phyloP scores from a whole-genome alignment of 257 asterid species.

The Solanum rostratum region DNA sequence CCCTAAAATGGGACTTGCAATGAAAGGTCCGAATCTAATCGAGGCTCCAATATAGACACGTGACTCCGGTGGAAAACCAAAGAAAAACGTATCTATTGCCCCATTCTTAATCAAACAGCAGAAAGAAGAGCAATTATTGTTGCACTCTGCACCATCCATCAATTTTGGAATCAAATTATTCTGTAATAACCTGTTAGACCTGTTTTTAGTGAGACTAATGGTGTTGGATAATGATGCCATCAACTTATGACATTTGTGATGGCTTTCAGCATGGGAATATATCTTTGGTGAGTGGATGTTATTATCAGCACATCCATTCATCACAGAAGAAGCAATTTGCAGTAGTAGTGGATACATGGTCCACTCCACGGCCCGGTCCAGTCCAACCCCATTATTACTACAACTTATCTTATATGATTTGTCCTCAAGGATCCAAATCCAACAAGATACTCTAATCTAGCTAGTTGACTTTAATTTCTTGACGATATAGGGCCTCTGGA shows the following conservation, averaged over 20 bases:
- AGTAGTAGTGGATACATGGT: constrained; percentile 3
- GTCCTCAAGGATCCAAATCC: not conserved
- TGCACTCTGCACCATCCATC: constrained; percentile 6
- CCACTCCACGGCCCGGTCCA: not conserved
- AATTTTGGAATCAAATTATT: constrained; percentile 13
- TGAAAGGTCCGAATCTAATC: too few species aligned
- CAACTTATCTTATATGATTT: not conserved
- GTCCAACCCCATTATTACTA: not conserved
- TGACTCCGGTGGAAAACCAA: too few species aligned
- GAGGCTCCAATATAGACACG: too few species aligned
- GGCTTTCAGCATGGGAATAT: constrained; percentile 3
- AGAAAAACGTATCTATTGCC: not conserved
- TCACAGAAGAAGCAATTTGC: not conserved
- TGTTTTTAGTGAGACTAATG: constrained; percentile 2
- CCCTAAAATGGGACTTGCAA: too few species aligned
- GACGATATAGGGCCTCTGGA: not conserved
- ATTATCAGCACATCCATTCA: not conserved
- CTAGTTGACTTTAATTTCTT: not conserved
- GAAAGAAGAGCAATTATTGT: not conserved
- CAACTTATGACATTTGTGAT: not conserved
- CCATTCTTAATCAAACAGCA: not conserved
- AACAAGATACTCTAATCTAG: not conserved
- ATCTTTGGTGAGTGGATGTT: not conserved
- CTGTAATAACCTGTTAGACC: constrained; percentile 17
- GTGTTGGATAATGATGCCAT: constrained; percentile 21